Evolutionary conservation across 2,329 filamentous ascomycete genomes (phyloP).

Genomic region (Grosmannia huntii): DNA sequence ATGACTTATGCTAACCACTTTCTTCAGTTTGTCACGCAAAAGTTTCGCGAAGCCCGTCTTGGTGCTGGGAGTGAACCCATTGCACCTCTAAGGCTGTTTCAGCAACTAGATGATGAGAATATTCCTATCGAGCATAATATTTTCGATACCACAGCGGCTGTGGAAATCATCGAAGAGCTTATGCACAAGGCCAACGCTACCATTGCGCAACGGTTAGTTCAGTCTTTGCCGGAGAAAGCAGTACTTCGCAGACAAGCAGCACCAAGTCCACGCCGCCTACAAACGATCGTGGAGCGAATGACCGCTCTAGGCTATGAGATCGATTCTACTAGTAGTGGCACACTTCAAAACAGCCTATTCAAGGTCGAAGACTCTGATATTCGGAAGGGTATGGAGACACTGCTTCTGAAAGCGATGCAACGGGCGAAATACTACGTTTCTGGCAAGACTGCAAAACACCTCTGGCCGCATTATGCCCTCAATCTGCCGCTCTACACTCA

Average conservation of each 20-base stretch:
- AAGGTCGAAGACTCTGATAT: slow-evolving; percentile 79
- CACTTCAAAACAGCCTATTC: slow-evolving; percentile 89
- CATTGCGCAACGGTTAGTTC: slow-evolving; percentile 71
- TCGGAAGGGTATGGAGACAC: slow-evolving; percentile 94
- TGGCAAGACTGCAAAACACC: slow-evolving; percentile 62
- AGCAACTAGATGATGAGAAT: slow-evolving; percentile 95
- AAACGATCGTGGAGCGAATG: slow-evolving; percentile 90
- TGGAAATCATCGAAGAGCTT: slow-evolving; percentile 90
- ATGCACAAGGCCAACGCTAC: slow-evolving; percentile 85
- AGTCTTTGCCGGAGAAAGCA: slow-evolving; percentile 79
- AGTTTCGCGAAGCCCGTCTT: slow-evolving; percentile 80
- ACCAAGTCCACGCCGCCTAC: slow-evolving; percentile 77
- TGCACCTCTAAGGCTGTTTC: slow-evolving; percentile 74
- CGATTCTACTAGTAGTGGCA: slow-evolving; percentile 78
- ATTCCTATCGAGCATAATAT: slow-evolving; percentile 94
- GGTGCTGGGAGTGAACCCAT: slow-evolving; percentile 68
- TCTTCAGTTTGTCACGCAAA: slow-evolving; percentile 59
- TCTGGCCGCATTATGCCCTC: slow-evolving; percentile 79
- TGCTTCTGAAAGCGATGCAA: slow-evolving; percentile 89
- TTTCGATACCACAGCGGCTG: slow-evolving; percentile 78
- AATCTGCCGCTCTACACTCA: slow-evolving; percentile 94
- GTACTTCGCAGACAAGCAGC: slow-evolving; percentile 75
- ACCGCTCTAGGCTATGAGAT: slow-evolving; percentile 79
- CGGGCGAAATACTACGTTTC: slow-evolving; percentile 91
- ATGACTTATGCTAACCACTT: slow-evolving; percentile 14